Base-by-base conservation (phyloP, 2,329 filamentous ascomycete genomes). In the Penicillium sp. region DNA sequence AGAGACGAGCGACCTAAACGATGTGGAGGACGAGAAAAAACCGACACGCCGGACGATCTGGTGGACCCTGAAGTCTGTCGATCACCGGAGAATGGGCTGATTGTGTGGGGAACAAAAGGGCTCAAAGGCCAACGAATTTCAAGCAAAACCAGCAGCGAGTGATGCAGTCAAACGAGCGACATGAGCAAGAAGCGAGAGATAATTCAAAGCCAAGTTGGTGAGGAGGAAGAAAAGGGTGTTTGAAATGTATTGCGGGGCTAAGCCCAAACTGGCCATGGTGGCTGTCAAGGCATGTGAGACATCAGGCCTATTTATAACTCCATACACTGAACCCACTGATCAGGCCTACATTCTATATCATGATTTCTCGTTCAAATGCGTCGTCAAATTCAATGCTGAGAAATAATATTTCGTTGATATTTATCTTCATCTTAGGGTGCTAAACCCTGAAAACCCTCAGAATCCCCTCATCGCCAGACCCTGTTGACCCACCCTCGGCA, bases 251-350 rank as follows among this genome's bases (percentile, higher is more conserved):
- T 61, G 56, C 50, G 52, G 54, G 37, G 58, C 63, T 66, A 67
- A 62, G 29, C 60, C 65, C 33, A 61, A 66, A 57, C 8, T 27
- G 62, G 63, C 48, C 49, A 50, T 52, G 35, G 46, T 54, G 45
- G 45, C 49, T 50, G 21, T 51, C 51, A 47, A 56, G 45, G 19
- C 31, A 54, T 53, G 59, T 65, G 63, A 67, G 62, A 67, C 64
- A 66, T 59, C 27, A 33, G 39, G 46, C 54, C 64, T 67, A 67
- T 64, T 64, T 58, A 60, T 67, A 67, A 50, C 29, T 39, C 19
- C 39, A 23, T 42, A 11, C 19, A 23, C 19, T 19, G 35, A 23
- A 13, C 9, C 9, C 5, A 19, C n/a, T 19, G 35, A 39, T 39
- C 35, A 39, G n/a, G 16, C 9, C n/a, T n/a, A 19, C 35, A n/a